Evolutionary conservation across 177 flowering plant species (phyloP).

Genomic region (Vitis hybrid): DNA sequence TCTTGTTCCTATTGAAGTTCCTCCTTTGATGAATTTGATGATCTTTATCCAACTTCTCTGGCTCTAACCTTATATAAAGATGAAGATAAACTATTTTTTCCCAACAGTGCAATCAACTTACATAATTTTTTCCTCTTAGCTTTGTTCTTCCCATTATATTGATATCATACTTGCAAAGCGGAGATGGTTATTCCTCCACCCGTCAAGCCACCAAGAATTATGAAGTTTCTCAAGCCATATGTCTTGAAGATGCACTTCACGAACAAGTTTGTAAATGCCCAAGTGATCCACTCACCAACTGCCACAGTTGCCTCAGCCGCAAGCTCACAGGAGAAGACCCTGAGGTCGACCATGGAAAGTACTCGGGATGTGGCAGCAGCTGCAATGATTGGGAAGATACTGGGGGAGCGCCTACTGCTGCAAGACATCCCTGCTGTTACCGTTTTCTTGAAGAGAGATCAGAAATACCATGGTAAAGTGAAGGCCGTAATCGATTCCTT

Average conservation of each 20-base stretch:
- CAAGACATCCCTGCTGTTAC: conserved; percentile 60
- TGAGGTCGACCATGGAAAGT: conserved; percentile 42
- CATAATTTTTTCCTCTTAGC: too few species aligned
- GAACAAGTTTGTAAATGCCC: conserved; percentile 61
- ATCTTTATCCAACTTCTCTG: too few species aligned
- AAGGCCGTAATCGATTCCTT: conserved; percentile 63
- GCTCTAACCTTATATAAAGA: too few species aligned
- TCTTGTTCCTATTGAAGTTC: too few species aligned
- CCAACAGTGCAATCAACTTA: too few species aligned
- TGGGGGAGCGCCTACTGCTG: conserved; percentile 56
- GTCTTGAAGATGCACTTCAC: conserved; percentile 68
- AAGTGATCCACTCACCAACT: conserved; percentile 60
- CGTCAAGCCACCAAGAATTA: conserved; percentile 41
- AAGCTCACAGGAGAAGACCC: conserved; percentile 59
- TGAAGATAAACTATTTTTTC: too few species aligned
- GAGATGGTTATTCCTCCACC: conserved; percentile 67
- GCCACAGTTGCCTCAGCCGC: conserved; percentile 62
- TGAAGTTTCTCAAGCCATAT: conserved; percentile 57
- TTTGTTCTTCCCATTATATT: too few species aligned
- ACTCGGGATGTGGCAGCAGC: conserved; percentile 70
- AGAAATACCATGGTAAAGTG: conserved; percentile 66
- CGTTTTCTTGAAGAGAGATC: conserved; percentile 48
- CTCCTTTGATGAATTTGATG: too few species aligned
- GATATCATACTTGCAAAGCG: conserved; percentile 6
- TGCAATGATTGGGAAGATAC: conserved; percentile 57